These are phyloP conservation scores for Metschnikowia lachancei DNA, from an alignment of 805 yeast species.

Conservation along the genomic window DNA sequence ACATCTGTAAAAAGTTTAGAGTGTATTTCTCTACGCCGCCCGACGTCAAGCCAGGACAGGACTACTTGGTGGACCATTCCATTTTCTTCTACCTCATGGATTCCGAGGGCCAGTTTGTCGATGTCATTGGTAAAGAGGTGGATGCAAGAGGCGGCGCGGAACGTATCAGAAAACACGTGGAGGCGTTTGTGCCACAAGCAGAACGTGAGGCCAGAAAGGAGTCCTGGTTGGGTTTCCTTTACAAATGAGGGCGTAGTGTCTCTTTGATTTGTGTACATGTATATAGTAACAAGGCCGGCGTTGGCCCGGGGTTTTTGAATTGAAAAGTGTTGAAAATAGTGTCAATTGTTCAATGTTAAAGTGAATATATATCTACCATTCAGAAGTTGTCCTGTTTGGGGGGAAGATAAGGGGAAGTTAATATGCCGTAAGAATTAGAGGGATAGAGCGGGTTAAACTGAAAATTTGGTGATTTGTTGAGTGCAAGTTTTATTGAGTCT, in stretches of 20 bases:
- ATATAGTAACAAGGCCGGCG: no score
- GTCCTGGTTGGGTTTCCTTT: slow-evolving; percentile 58
- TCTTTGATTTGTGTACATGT: background rate
- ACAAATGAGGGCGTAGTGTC: slow-evolving; percentile 32
- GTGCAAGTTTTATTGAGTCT: no score
- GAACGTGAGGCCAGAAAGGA: slow-evolving; percentile 64
- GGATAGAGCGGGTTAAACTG: no score
- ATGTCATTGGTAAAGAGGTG: slow-evolving; percentile 89
- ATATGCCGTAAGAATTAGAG: no score
- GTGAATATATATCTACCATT: no score
- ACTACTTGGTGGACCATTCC: slow-evolving; percentile 94
- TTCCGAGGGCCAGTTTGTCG: slow-evolving; percentile 94
- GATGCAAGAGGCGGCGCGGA: slow-evolving; percentile 74
- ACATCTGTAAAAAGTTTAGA: slow-evolving; percentile 82
- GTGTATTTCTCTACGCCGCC: slow-evolving; percentile 98
- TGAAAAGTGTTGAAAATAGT: no score
- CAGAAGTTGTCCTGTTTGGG: no score
- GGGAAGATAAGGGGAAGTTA: no score
- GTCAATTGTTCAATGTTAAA: no score
- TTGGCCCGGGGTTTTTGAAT: no score
- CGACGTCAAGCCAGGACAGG: slow-evolving; percentile 91
- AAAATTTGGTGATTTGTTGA: no score
- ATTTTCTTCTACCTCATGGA: slow-evolving; percentile 97
- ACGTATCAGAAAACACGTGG: slow-evolving; percentile 72
- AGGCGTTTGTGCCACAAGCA: slow-evolving; percentile 68